phyloP scores from a whole-genome alignment of 768 basidiomycete genomes.

The Sporobolomyces roseus region DNA sequence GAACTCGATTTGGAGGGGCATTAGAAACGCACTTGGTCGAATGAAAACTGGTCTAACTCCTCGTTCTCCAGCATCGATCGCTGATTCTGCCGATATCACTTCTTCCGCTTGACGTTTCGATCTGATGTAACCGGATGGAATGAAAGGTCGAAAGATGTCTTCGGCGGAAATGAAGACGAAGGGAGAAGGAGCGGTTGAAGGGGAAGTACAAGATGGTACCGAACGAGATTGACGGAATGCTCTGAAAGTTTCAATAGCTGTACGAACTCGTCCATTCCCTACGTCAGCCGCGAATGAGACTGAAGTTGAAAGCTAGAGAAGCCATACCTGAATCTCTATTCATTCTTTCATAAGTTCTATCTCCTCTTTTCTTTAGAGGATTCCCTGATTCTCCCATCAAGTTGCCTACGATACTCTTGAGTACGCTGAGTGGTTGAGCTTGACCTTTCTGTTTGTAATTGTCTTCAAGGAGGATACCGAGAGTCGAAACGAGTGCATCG shows the following conservation, averaged over 20 bases:
- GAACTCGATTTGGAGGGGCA: constrained; percentile 17
- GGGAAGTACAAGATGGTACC: constrained; percentile 68
- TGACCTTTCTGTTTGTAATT: constrained; percentile 73
- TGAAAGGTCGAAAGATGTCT: constrained; percentile 80
- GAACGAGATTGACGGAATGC: constrained; percentile 50
- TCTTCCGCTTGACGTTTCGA: constrained; percentile 90
- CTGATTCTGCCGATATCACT: constrained; percentile 58
- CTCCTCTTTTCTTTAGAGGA: constrained; percentile 56
- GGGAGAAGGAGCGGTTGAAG: constrained; percentile 52
- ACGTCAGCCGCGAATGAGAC: neutral
- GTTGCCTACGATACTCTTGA: constrained; percentile 59
- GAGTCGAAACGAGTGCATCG: constrained; percentile 83
- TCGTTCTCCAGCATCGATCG: constrained; percentile 35
- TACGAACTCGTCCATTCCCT: neutral
- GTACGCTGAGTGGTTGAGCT: constrained; percentile 44
- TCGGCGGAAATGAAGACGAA: constrained; percentile 96
- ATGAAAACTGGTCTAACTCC: constrained; percentile 71
- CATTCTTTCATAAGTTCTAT: constrained; percentile 66
- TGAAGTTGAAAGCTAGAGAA: neutral
- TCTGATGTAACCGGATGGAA: constrained; percentile 80
- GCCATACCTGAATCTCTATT: constrained; percentile 86
- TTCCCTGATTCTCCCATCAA: constrained; percentile 52
- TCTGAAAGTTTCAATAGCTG: constrained; percentile 56
- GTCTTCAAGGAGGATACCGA: constrained; percentile 83
- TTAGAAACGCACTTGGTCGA: constrained; percentile 68